These are phyloP conservation scores for Amauroascus verrucosus DNA, from an alignment of 2,329 filamentous ascomycete genomes.

Conservation along the genomic window DNA sequence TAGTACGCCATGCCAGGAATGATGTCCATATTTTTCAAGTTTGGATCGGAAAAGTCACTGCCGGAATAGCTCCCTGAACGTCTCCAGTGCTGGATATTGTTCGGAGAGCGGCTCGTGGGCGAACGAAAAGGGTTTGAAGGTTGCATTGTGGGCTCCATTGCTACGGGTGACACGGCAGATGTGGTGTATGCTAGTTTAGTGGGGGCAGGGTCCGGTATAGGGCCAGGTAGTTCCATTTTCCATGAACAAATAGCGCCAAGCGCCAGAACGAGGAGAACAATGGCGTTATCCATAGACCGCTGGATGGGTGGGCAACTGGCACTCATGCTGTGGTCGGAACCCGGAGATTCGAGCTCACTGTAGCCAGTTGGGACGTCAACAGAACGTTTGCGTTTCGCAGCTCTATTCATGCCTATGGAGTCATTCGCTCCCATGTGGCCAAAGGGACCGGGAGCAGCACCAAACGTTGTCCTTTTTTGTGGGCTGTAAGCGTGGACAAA, in stretches of 20 bases:
- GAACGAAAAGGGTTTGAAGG: constrained; percentile 8
- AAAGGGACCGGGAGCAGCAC: neutral
- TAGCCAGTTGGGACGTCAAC: constrained; percentile 11
- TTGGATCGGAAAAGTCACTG: constrained; percentile 18
- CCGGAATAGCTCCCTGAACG: constrained; percentile 12
- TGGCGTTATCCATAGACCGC: constrained; percentile 64
- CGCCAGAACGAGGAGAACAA: constrained; percentile 73
- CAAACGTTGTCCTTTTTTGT: neutral
- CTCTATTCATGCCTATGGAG: constrained; percentile 5
- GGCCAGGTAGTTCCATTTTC: constrained; percentile 40
- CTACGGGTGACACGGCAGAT: constrained; percentile 14
- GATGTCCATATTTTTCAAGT: constrained; percentile 61
- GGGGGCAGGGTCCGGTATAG: constrained; percentile 40
- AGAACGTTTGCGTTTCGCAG: constrained; percentile 17
- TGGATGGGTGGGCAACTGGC: constrained; percentile 25
- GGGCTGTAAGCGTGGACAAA: constrained; percentile 43
- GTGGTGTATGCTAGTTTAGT: constrained; percentile 13
- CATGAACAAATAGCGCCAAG: constrained; percentile 69
- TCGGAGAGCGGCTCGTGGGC: constrained; percentile 8
- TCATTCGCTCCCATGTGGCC: neutral
- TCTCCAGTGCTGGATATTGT: constrained; percentile 1
- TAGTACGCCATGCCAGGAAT: constrained; percentile 89
- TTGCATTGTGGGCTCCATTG: constrained; percentile 2
- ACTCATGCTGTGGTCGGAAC: constrained; percentile 8
- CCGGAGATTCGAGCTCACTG: constrained; percentile 11